A percentile compares a stretch with the other conserved stretches of the same genome.
Evolutionary conservation across 179 eudicot genomes (phyloP).

Genomic region (Patellifolia procumbens): DNA sequence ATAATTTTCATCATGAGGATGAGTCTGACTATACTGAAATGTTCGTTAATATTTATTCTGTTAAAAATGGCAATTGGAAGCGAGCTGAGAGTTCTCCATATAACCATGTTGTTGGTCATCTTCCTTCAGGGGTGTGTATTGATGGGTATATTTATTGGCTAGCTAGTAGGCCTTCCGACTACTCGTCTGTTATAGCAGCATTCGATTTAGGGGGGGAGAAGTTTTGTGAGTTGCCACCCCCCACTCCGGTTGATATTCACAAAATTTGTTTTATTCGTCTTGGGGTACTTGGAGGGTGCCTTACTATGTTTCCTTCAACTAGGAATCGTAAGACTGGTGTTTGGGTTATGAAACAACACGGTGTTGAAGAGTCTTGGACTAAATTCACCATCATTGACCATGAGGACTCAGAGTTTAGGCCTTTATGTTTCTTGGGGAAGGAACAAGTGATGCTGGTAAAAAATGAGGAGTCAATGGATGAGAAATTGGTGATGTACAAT

Average conservation of each 20-base stretch:
- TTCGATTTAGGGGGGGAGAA: constrained; percentile 19
- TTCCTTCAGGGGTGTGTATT: constrained; percentile 3
- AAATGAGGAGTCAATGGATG: constrained; percentile 15
- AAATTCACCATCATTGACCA: background rate
- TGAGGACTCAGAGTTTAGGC: constrained; percentile 14
- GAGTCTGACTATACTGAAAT: constrained; percentile 21
- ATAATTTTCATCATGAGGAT: constrained; percentile 17
- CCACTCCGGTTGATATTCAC: constrained; percentile 1
- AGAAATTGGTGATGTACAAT: constrained; percentile 18
- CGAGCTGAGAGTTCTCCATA: constrained; percentile 9
- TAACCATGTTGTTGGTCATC: constrained; percentile 16
- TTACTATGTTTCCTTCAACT: constrained; percentile 1
- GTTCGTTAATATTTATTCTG: constrained; percentile 23
- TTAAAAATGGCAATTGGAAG: constrained; percentile 19
- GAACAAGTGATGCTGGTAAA: constrained; percentile 21
- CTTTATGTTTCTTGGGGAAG: background rate
- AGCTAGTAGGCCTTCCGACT: background rate
- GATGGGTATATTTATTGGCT: constrained; percentile 21
- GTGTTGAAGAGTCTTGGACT: constrained; percentile 18
- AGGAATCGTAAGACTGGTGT: constrained; percentile 2
- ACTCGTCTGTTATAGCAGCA: constrained; percentile 9
- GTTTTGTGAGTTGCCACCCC: constrained; percentile 18
- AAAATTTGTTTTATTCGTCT: constrained; percentile 5
- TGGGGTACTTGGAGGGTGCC: constrained; percentile 26
- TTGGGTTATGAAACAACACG: constrained; percentile 27